These are phyloP conservation scores for Phtheirospermum japonicum DNA, from an alignment of 257 asterid species.

Conservation along the genomic window DNA sequence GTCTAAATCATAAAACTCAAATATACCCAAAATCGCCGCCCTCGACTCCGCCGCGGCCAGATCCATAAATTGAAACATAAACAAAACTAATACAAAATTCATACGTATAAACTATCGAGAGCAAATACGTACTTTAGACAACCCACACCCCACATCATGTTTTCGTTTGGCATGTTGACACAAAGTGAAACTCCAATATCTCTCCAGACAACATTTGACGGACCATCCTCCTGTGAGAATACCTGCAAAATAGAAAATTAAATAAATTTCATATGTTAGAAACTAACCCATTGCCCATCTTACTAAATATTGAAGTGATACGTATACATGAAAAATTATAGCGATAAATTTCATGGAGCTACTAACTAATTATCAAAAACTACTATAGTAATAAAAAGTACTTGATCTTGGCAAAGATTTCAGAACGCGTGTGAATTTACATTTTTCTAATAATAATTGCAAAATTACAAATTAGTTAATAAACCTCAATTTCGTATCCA, in stretches of 20 bases:
- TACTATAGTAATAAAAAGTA: not conserved
- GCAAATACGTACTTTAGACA: conserved; percentile 76
- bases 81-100: conserved; percentile 1
- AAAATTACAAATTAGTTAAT: not conserved
- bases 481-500: conserved; percentile 93
- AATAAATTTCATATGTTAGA: not conserved
- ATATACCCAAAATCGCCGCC: too few relatives aligned
- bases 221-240: conserved; percentile 71
- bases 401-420: too few relatives aligned
- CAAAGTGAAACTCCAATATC: conserved; percentile 49
- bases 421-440: too few relatives aligned
- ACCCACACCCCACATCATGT: conserved; percentile 52
- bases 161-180: conserved; percentile 43
- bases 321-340: not conserved
- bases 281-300: not conserved
- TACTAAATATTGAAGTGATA: not conserved
- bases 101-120: conserved; percentile 17
- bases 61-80: conserved; percentile 5
- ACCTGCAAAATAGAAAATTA: too few relatives aligned
- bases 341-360: not conserved
- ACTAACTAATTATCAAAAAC: not conserved
- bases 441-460: not conserved
- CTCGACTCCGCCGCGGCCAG: too few relatives aligned
- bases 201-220: conserved; percentile 59
- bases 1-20: too few relatives aligned